Percentiles rank a stretch among this genome's conserved stretches.
phyloP scores from a whole-genome alignment of 768 basidiomycete species.

The Panellus pusillus region DNA sequence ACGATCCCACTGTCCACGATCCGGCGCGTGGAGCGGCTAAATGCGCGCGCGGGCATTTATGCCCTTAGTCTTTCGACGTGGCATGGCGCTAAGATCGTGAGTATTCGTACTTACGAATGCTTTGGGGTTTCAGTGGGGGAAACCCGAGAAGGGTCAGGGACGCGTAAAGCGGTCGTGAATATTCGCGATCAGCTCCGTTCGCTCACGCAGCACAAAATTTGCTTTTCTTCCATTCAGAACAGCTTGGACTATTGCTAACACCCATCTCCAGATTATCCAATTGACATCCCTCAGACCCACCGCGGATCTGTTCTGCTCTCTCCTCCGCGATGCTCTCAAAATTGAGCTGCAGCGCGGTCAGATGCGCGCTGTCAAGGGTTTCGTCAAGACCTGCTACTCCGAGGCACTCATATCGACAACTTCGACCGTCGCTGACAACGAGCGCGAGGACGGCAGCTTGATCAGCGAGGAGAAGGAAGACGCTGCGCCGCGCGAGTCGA shows the following conservation, averaged over 20 bases:
- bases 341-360: conserved; percentile 84
- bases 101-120: conserved; percentile 26
- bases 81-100: conserved; percentile 92
- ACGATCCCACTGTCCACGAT: conserved; percentile 91
- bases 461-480: conserved; percentile 54
- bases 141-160: not conserved
- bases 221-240: not conserved
- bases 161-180: conserved; percentile 10
- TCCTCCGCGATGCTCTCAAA: conserved; percentile 88
- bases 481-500: conserved; percentile 43
- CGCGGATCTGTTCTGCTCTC: conserved; percentile 88
- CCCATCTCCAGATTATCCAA: conserved; percentile 71
- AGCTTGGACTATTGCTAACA: not conserved
- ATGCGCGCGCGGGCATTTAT: conserved; percentile 92
- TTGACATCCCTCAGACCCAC: conserved; percentile 91
- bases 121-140: not conserved
- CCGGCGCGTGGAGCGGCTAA: conserved; percentile 90
- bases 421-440: conserved; percentile 58
- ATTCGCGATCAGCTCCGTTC: conserved; percentile 2
- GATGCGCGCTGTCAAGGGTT: conserved; percentile 91
- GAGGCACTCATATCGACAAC: conserved; percentile 75
- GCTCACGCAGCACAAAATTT: not conserved
- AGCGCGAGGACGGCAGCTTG: conserved; percentile 68
- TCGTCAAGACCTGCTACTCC: conserved; percentile 92
- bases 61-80: conserved; percentile 93